These are phyloP conservation scores for Phytophthora uliginosa DNA, from an alignment of 352 stramenopile species.

Conservation along the genomic window DNA sequence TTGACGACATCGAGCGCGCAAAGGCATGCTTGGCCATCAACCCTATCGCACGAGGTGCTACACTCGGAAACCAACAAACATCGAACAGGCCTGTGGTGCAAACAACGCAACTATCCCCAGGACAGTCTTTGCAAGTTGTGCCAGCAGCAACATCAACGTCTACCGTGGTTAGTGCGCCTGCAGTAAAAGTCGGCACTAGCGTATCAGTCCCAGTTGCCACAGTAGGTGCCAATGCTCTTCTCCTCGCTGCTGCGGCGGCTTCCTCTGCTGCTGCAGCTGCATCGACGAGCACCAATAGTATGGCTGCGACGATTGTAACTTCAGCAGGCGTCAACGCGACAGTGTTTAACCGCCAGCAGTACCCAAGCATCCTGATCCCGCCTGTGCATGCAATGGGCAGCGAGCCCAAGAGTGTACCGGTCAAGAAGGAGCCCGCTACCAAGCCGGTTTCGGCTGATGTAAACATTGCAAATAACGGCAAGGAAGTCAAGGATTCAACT, in stretches of 20 bases:
- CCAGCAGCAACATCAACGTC: slow-evolving; percentile 17
- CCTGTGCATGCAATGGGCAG: slow-evolving; percentile 19
- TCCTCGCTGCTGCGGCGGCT: slow-evolving; percentile 26
- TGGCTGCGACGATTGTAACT: slow-evolving; percentile 12
- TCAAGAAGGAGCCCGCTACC: slow-evolving; percentile 19
- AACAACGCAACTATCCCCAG: slow-evolving; percentile 8
- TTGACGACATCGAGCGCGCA: slow-evolving; percentile 80
- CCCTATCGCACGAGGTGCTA: slow-evolving; percentile 26
- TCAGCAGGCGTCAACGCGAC: slow-evolving; percentile 41
- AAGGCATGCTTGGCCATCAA: slow-evolving; percentile 65
- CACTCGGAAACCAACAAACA: slow-evolving; percentile 18
- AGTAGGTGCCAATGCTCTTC: slow-evolving; percentile 29
- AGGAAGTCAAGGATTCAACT: slow-evolving; percentile 16
- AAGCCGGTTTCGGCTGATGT: slow-evolving; percentile 4
- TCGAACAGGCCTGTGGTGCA: slow-evolving; percentile 6
- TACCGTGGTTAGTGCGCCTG: not conserved
- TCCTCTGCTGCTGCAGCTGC: slow-evolving; percentile 18
- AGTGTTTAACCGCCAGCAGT: slow-evolving; percentile 54
- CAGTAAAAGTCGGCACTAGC: slow-evolving; percentile 10
- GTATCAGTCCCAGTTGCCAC: not conserved
- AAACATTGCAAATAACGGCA: slow-evolving; percentile 12
- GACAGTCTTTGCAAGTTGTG: slow-evolving; percentile 5
- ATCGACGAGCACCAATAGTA: slow-evolving; percentile 16
- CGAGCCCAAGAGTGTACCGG: slow-evolving; percentile 20
- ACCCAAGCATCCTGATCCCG: slow-evolving; percentile 73